A percentile compares a stretch with the other conserved stretches of the same genome.
phyloP scores from a whole-genome alignment of 192 early-diverging fungal species.

The Gryganskiella cystojenkinii region DNA sequence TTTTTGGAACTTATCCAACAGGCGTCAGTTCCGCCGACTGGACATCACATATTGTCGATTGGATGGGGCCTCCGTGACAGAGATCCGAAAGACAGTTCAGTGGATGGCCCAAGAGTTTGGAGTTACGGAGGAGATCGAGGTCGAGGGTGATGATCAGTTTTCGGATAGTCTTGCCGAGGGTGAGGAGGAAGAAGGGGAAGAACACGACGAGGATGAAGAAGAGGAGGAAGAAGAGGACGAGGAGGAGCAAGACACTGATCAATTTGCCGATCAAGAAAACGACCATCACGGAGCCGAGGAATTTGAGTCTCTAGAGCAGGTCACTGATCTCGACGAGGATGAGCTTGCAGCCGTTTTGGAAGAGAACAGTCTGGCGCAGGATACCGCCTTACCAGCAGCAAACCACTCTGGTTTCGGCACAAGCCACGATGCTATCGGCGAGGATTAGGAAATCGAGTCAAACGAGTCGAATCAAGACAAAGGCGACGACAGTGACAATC shows the following conservation, averaged over 20 bases:
- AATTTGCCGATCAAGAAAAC: too few relatives aligned
- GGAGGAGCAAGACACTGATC: too few relatives aligned
- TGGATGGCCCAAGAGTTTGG: constrained; percentile 12
- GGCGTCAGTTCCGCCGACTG: constrained; percentile 15
- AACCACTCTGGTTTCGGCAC: too few relatives aligned
- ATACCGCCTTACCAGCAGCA: too few relatives aligned
- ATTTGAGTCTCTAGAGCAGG: too few relatives aligned
- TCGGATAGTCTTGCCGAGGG: constrained; percentile 25
- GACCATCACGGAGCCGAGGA: too few relatives aligned
- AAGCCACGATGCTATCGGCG: too few relatives aligned
- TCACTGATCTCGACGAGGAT: too few relatives aligned
- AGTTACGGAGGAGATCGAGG: constrained; percentile 11
- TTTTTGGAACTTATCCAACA: constrained; percentile 35
- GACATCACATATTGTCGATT: constrained; percentile 45
- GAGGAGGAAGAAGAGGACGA: not conserved
- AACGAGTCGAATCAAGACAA: not conserved
- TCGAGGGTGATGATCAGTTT: constrained; percentile 51
- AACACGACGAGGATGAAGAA: too few relatives aligned
- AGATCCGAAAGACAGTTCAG: constrained; percentile 37
- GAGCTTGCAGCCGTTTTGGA: too few relatives aligned
- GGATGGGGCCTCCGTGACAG: constrained; percentile 29
- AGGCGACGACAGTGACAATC: not conserved
- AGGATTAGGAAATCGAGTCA: too few relatives aligned
- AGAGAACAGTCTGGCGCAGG: too few relatives aligned
- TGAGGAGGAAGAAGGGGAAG: constrained; percentile 18